Conservation (phyloP, 73 alveolate species). For the Paraurostyla sp. region DNA sequence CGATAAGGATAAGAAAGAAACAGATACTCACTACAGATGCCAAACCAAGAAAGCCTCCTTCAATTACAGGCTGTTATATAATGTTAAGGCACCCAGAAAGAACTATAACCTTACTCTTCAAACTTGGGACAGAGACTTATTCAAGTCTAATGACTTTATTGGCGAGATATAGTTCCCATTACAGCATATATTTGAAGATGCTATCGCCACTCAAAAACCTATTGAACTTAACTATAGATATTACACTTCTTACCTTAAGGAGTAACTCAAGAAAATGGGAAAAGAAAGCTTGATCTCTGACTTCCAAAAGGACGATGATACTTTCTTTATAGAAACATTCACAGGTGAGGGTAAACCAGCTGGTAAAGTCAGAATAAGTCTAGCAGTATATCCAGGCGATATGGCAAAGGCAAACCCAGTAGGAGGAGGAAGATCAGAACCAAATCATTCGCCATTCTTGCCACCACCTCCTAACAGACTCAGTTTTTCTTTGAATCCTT, state of each 20-base stretch:
- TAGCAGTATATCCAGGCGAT: conserved; percentile 83
- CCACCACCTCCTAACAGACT: conserved; percentile 94
- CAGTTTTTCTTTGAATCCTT: conserved; percentile 82
- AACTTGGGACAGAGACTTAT: conserved; percentile 93
- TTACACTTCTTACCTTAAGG: conserved; percentile 48
- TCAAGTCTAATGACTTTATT: conserved; percentile 92
- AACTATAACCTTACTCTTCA: conserved; percentile 77
- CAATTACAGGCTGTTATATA: conserved; percentile 88
- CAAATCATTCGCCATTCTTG: conserved; percentile 89
- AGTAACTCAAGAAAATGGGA: conserved; percentile 44
- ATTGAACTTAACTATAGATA: conserved; percentile 67
- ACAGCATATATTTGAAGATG: conserved; percentile 65
- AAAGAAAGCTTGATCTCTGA: conserved; percentile 34
- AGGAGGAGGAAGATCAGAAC: conserved; percentile 91
- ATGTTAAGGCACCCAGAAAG: conserved; percentile 72
- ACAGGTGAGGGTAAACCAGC: conserved; percentile 72
- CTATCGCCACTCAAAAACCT: conserved; percentile 67
- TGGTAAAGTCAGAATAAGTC: conserved; percentile 85
- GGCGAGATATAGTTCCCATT: conserved; percentile 83
- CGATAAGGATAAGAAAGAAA: conserved; percentile 74
- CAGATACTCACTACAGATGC: conserved; percentile 93
- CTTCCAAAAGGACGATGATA: conserved; percentile 74
- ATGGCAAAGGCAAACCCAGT: conserved; percentile 82
- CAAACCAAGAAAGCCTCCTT: conserved; percentile 81
- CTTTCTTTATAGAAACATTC: conserved; percentile 71